Evolutionary conservation across 441 rosid species (phyloP), one percentile per base, ranked within the genome.

Genomic region (Raphanus hybrid): DNA sequence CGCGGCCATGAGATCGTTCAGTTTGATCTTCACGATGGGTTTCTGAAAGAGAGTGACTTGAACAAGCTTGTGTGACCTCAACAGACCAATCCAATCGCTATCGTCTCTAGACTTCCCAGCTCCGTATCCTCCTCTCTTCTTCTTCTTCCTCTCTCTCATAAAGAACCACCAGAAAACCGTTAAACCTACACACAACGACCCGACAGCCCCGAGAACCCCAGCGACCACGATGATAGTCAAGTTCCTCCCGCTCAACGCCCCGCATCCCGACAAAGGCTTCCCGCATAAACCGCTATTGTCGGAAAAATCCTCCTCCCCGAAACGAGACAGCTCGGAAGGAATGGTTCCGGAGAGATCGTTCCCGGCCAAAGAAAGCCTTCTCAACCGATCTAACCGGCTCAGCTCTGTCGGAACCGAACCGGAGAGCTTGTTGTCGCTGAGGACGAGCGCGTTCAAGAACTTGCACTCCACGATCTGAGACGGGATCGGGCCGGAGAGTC

Each of bases 1-100:
- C 0, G 92, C 92, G 1, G 62, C 84, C 58, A 90, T 58, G 27
- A 90, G 60, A 84, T 90, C 91, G 6, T 82, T 84, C 73, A 90
- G 55, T 37, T 85, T 90, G 58, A 90, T 67, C 87, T 90, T 90
- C 15, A 87, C 89, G 14, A 88, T 84, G 0, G 95, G 92, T 75
- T 87, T 90, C 79, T 90, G 90, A 76, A 90, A 90, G 78, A 90
- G 65, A 9, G 92, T 84, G 12, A 90, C 91, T 77, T 90, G 92
- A 78, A 85, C 89, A 71, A 90, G 92, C 84, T 84, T 88, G 61
- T 86, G 86, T 7, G 91, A 85, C 76, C 88, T 80, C 74, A 90
- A 67, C 71, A 88, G 60, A 66, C 83, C 87, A 26, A 88, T 61
- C 94, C 92, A 90, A 60, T 85, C 84, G 59, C 86, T 78, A 69